phyloP scores from a whole-genome alignment of 345 rosid genomes.

The Chamaenerion angustifolium region DNA sequence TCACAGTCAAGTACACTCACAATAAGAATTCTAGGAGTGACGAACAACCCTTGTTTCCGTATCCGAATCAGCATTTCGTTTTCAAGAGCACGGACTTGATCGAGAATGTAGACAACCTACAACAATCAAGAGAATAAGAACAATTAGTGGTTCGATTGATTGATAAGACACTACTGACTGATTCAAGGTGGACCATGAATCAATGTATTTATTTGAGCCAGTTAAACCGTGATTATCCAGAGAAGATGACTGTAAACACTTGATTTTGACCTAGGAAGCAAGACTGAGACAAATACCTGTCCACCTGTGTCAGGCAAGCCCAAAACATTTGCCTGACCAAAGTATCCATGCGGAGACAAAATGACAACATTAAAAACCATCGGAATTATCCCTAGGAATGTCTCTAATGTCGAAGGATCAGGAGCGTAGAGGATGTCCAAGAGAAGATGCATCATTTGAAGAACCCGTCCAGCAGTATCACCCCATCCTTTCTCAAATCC shows the following conservation, averaged over 20 bases:
- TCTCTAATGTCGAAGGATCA: conserved; percentile 82
- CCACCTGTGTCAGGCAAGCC: conserved; percentile 99
- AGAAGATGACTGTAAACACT: too few species aligned
- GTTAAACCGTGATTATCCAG: too few species aligned
- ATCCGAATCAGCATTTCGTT: conserved; percentile 79
- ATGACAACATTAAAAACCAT: conserved; percentile 95
- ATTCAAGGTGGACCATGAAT: too few species aligned
- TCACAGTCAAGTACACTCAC: conserved; percentile 27
- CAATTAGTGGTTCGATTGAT: too few species aligned
- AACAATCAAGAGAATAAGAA: conserved; percentile 4
- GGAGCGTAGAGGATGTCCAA: conserved; percentile 94
- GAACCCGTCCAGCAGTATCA: conserved; percentile 63
- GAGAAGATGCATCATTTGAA: conserved; percentile 75
- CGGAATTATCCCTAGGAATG: conserved; percentile 83
- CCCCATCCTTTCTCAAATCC: conserved; percentile 99
- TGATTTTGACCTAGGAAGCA: too few species aligned
- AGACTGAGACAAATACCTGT: conserved; percentile 33
- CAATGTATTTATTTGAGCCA: too few species aligned
- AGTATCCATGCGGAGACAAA: conserved; percentile 93
- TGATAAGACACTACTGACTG: too few species aligned
- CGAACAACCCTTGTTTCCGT: conserved; percentile 73
- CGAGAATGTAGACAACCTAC: conserved; percentile 89
- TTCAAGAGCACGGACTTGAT: conserved; percentile 97
- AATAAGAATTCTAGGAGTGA: conserved; percentile 72
- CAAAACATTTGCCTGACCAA: conserved; percentile 98